Evolutionary conservation across 2,329 filamentous ascomycete species (phyloP).

Genomic region (Colletotrichum sp.): DNA sequence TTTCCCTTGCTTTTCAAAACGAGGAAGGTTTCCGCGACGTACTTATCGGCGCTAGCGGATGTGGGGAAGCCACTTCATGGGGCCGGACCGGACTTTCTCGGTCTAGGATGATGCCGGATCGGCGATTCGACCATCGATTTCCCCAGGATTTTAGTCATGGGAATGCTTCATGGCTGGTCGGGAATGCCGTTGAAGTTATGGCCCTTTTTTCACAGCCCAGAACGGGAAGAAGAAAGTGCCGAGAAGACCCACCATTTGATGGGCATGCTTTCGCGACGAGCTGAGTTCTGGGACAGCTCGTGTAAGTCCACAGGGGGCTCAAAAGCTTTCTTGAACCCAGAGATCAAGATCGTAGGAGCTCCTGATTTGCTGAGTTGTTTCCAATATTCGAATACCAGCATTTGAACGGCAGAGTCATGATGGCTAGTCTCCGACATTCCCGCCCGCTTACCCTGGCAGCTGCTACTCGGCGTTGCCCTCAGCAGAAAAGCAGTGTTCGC

Average conservation of each 20-base stretch:
- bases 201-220: background rate
- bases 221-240: background rate
- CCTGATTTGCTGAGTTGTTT: background rate
- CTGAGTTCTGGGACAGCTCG: background rate
- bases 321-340: background rate
- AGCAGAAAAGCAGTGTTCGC: background rate
- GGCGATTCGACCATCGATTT: background rate
- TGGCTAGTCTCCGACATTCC: background rate
- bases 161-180: background rate
- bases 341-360: rapidly evolving
- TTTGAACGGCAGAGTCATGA: background rate
- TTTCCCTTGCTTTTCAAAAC: background rate
- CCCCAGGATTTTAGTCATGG: background rate
- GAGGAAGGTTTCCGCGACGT: slow-evolving; percentile 9
- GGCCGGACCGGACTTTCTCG: background rate
- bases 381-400: background rate
- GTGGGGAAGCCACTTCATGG: background rate
- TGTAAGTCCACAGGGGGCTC: background rate
- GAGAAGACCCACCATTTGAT: background rate
- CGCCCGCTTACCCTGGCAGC: background rate
- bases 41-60: background rate
- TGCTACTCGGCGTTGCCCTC: background rate
- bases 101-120: background rate
- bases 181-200: background rate
- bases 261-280: background rate